phyloP scores from a whole-genome alignment of 1,139 yeast species.

The Trichomonascaceae sp. region DNA sequence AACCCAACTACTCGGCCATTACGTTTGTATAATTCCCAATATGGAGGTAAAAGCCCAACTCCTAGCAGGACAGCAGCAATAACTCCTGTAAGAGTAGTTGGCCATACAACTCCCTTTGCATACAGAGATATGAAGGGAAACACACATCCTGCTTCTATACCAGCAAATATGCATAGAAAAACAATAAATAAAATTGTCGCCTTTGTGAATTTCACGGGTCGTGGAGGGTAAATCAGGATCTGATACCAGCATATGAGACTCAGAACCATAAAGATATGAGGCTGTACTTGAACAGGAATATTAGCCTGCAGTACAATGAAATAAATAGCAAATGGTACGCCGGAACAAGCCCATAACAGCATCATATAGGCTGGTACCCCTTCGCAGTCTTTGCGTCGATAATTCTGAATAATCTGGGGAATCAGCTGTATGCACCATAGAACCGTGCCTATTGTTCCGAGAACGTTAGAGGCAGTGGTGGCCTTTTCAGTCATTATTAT shows the following conservation, averaged over 20 bases:
- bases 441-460: slow-evolving; percentile 86
- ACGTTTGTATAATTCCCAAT: slow-evolving; percentile 73
- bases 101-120: slow-evolving; percentile 56
- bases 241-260: slow-evolving; percentile 68
- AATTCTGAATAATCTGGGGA: slow-evolving; percentile 77
- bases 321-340: slow-evolving; percentile 77
- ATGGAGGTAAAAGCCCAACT: slow-evolving; percentile 79
- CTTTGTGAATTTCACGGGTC: slow-evolving; percentile 18
- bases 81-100: slow-evolving; percentile 70
- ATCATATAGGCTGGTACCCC: slow-evolving; percentile 84
- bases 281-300: slow-evolving; percentile 77
- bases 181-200: slow-evolving; percentile 13
- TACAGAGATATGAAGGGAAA: slow-evolving; percentile 64
- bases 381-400: slow-evolving; percentile 65
- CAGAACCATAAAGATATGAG: slow-evolving; percentile 72
- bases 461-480: slow-evolving; percentile 55
- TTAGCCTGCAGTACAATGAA: slow-evolving; percentile 67
- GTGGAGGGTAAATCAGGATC: slow-evolving; percentile 76
- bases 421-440: slow-evolving; percentile 86
- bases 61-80: slow-evolving; percentile 73
- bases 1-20: slow-evolving; percentile 83
- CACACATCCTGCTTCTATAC: slow-evolving; percentile 63
- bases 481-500: slow-evolving; percentile 1
- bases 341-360: slow-evolving; percentile 78
- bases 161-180: slow-evolving; percentile 45